Conservation (phyloP, 2,329 filamentous ascomycete species). For the Phialophora chinensis region DNA sequence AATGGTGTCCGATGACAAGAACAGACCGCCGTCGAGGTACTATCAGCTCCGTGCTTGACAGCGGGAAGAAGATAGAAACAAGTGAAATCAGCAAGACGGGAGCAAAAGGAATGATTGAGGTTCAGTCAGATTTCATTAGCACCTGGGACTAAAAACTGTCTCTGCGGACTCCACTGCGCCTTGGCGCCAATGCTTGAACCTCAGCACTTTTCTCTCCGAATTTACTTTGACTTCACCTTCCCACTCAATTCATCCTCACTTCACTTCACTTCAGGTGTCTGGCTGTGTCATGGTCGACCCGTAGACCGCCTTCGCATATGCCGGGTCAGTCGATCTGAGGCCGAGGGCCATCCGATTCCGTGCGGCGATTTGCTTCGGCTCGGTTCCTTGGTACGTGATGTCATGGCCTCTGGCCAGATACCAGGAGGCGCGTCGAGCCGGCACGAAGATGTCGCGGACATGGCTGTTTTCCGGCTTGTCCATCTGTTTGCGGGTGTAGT, state of each 20-base stretch:
- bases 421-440: neutral
- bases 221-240: neutral
- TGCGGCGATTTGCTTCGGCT: conserved; percentile 26
- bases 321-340: conserved; percentile 12
- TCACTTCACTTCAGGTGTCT: neutral
- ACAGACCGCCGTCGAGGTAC: neutral
- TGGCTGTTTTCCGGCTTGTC: neutral
- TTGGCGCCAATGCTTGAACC: neutral
- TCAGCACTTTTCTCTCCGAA: neutral
- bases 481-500: conserved; percentile 1
- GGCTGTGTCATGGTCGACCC: neutral
- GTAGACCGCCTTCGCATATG: conserved; percentile 25
- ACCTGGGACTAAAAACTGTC: neutral
- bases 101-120: neutral
- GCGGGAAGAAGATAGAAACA: neutral
- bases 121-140: neutral
- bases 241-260: neutral
- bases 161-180: neutral
- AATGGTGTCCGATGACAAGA: neutral
- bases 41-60: neutral
- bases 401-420: conserved; percentile 18
- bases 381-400: conserved; percentile 28
- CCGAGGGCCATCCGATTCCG: conserved; percentile 23
- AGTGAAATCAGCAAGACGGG: neutral
- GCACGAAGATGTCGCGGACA: neutral